Evolutionary conservation across 1,284 basidiomycete genomes (phyloP).

Genomic region (Gymnopus androsaceus): DNA sequence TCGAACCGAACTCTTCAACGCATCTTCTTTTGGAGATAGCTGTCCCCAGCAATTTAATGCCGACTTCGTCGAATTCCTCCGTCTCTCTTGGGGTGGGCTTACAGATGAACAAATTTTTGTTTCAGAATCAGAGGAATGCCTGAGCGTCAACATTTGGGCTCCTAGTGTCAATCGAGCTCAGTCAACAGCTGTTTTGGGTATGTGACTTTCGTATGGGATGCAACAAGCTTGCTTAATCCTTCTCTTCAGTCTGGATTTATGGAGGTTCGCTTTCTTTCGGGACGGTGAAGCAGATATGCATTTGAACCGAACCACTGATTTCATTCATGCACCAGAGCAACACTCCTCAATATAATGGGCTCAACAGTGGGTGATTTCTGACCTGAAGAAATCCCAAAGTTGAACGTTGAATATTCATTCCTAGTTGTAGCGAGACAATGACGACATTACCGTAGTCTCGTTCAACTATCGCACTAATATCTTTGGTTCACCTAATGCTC

Average conservation of each 20-base stretch:
- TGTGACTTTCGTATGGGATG: no score
- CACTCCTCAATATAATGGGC: background rate
- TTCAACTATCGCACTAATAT: constrained; percentile 48
- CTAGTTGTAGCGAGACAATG: background rate
- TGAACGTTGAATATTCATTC: background rate
- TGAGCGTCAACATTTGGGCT: background rate
- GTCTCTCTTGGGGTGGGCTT: background rate
- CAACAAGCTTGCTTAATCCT: no score
- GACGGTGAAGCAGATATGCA: no score
- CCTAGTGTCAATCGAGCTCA: background rate
- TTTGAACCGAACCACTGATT: no score
- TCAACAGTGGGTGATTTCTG: background rate
- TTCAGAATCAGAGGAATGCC: background rate
- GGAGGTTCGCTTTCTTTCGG: no score
- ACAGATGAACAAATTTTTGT: background rate
- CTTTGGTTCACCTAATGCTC: constrained; percentile 42
- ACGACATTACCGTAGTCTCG: constrained; percentile 46
- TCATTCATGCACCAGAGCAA: no score
- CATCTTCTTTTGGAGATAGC: constrained; percentile 31
- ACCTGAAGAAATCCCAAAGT: background rate
- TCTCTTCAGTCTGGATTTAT: no score
- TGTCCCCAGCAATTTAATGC: constrained; percentile 30
- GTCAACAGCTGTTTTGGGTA: background rate
- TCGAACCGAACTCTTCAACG: constrained; percentile 25
- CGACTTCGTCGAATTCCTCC: background rate